Evolutionary conservation across 2,329 filamentous ascomycete species (phyloP).

Genomic region (Escovopsis weberi): DNA sequence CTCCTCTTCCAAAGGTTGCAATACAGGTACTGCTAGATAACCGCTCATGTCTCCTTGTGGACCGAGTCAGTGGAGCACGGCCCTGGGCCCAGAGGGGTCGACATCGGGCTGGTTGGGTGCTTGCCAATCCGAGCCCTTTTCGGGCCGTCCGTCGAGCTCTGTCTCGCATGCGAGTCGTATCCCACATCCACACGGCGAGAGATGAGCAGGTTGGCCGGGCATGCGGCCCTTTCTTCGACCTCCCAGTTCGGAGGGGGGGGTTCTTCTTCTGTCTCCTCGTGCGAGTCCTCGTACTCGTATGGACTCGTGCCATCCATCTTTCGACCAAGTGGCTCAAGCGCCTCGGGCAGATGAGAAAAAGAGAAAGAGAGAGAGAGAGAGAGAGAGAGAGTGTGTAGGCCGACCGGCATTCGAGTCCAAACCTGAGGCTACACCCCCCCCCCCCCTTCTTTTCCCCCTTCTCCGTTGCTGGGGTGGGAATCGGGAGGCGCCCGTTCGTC

Average conservation of each 20-base stretch:
- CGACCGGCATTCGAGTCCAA: neutral
- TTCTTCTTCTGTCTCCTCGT: no score
- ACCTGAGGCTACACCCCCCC: neutral
- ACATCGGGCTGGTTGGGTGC: neutral
- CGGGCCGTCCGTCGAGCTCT: conserved; percentile 5
- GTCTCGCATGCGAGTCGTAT: neutral
- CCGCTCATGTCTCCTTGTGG: no score
- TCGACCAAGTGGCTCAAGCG: neutral
- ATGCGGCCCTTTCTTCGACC: neutral
- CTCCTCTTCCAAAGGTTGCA: no score
- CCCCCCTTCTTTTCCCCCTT: neutral
- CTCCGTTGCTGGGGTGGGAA: no score
- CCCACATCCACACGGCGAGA: neutral
- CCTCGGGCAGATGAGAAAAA: neutral
- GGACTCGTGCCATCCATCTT: no score
- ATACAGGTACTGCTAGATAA: no score
- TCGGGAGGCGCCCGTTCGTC: no score
- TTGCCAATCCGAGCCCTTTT: conserved; percentile 2
- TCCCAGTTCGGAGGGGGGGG: neutral
- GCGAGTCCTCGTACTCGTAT: no score
- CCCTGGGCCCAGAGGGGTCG: neutral
- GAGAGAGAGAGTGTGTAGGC: neutral
- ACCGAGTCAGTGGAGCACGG: neutral
- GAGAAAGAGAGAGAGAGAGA: neutral
- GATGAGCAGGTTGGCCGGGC: neutral